Conservation (phyloP, 1,284 basidiomycete species). For the Cutaneotrichosporon sp. region DNA sequence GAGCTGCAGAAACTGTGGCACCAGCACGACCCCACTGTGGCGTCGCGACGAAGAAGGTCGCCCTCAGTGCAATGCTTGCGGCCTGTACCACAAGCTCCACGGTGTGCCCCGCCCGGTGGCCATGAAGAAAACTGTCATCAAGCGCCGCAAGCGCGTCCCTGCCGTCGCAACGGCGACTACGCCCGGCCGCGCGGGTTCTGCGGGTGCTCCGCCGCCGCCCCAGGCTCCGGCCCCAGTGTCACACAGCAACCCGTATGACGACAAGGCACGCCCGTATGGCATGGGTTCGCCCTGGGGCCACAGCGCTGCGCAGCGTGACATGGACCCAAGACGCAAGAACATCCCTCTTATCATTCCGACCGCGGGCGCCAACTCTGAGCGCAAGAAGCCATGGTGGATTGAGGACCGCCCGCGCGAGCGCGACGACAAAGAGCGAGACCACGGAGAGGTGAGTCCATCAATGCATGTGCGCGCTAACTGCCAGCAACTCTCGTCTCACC, state of each 20-base stretch:
- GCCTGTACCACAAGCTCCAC: constrained; percentile 97
- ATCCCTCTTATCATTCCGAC: constrained; percentile 25
- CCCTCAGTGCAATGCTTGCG: constrained; percentile 75
- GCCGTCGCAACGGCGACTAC: constrained; percentile 57
- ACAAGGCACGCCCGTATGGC: constrained; percentile 21
- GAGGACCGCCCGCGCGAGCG: constrained; percentile 32
- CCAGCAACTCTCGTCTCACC: constrained; percentile 45
- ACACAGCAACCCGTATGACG: constrained; percentile 19
- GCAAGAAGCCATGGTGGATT: constrained; percentile 49
- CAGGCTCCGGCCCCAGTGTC: neutral
- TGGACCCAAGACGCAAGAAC: constrained; percentile 27
- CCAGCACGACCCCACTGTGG: constrained; percentile 93
- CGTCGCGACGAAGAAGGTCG: constrained; percentile 89
- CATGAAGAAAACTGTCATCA: constrained; percentile 99
- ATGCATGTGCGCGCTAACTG: neutral
- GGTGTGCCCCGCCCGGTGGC: constrained; percentile 94
- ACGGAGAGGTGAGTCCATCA: constrained; percentile 19
- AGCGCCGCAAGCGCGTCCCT: constrained; percentile 92
- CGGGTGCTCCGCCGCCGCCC: constrained; percentile 13
- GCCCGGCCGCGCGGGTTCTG: constrained; percentile 19
- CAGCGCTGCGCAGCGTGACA: constrained; percentile 15
- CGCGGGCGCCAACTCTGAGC: constrained; percentile 23
- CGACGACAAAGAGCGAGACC: constrained; percentile 24
- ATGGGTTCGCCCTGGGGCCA: constrained; percentile 21
- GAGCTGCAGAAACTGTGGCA: constrained; percentile 87